These are phyloP conservation scores for Globisporangium emineosum DNA, from an alignment of 352 stramenopile genomes.

Conservation along the genomic window DNA sequence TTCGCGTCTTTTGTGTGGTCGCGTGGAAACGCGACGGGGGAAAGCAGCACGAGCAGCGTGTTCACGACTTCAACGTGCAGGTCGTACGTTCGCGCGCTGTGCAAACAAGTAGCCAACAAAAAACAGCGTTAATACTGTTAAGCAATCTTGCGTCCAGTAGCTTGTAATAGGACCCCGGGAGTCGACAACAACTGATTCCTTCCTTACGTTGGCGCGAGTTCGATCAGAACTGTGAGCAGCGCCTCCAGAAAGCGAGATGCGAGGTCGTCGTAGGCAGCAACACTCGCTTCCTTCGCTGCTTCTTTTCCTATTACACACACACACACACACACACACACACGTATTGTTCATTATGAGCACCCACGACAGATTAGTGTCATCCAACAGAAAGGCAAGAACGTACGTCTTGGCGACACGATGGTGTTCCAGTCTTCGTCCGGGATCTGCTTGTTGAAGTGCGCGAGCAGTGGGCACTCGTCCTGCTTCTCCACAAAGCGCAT, in stretches of 20 bases:
- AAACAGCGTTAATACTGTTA: background rate
- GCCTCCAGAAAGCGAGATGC: slow-evolving; percentile 65
- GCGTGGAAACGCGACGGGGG: slow-evolving; percentile 58
- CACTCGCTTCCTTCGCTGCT: slow-evolving; percentile 11
- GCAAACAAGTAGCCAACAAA: background rate
- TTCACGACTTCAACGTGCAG: slow-evolving; percentile 78
- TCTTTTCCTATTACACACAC: slow-evolving; percentile 20
- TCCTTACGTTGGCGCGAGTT: slow-evolving; percentile 66
- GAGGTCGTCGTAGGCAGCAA: slow-evolving; percentile 50
- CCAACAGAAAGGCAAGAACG: background rate
- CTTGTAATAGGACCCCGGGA: too few species aligned
- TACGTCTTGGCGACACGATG: slow-evolving; percentile 29
- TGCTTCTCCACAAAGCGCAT: slow-evolving; percentile 74
- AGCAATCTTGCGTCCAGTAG: background rate
- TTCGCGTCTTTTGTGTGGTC: slow-evolving; percentile 42
- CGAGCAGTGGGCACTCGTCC: slow-evolving; percentile 55
- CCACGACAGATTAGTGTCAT: background rate
- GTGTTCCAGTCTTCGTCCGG: slow-evolving; percentile 26
- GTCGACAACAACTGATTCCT: too few species aligned
- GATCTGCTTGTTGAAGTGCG: slow-evolving; percentile 55
- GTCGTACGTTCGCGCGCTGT: slow-evolving; percentile 51
- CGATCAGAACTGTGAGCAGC: slow-evolving; percentile 49
- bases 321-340: background rate
- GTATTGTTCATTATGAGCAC: background rate
- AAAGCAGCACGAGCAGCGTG: slow-evolving; percentile 64